These are phyloP conservation scores for Russula ochroleuca DNA, from an alignment of 768 basidiomycete genomes.

Conservation along the genomic window DNA sequence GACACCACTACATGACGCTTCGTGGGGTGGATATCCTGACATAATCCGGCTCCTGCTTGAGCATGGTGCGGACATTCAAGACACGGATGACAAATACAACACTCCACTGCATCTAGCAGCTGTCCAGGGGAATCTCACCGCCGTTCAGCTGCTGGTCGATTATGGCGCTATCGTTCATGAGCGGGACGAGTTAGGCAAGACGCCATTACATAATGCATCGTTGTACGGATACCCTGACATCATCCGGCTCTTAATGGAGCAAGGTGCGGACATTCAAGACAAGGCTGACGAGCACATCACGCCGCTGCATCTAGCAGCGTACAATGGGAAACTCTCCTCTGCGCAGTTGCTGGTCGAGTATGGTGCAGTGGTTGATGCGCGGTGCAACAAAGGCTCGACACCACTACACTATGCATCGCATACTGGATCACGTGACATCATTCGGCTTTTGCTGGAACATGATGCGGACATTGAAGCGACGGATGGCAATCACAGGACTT, in stretches of 20 bases:
- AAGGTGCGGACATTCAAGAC: not conserved
- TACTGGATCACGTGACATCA: too few species aligned
- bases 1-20: too few species aligned
- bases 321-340: too few species aligned
- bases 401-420: not conserved
- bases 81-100: too few species aligned
- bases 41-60: too few species aligned
- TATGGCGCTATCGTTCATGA: not conserved
- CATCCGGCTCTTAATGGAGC: not conserved
- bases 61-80: too few species aligned
- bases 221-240: not conserved
- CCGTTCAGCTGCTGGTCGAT: too few species aligned
- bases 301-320: not conserved
- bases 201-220: not conserved
- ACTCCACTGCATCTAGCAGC: too few species aligned
- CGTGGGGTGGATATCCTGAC: too few species aligned
- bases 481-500: not conserved
- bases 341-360: not conserved
- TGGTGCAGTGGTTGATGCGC: not conserved
- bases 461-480: not conserved
- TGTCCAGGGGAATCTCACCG: too few species aligned
- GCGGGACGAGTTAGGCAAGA: not conserved
- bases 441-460: too few species aligned
- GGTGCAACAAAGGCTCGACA: not conserved
- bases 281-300: not conserved